A percentile compares a stretch with the other conserved stretches of the same genome.
Evolutionary conservation across 140 eudicot genomes (phyloP).

Genomic region (Oenanthe javanica): DNA sequence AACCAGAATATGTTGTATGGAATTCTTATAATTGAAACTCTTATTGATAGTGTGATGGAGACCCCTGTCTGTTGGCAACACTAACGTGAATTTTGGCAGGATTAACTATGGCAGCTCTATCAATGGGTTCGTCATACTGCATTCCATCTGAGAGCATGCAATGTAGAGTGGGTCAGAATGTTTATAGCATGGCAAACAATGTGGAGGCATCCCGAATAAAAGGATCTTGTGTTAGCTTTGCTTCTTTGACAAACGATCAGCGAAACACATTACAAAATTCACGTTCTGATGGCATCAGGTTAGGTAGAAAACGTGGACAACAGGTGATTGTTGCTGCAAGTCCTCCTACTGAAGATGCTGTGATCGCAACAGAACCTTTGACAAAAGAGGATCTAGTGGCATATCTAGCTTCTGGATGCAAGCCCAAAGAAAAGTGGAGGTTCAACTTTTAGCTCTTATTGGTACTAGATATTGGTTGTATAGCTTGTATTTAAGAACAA

Average conservation of each 20-base stretch:
- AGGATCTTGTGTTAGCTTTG: conserved; percentile 25
- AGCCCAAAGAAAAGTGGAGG: conserved; percentile 98
- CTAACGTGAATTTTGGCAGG: conserved; percentile 20
- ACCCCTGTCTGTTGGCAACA: not conserved
- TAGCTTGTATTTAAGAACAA: not conserved
- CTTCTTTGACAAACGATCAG: conserved; percentile 22
- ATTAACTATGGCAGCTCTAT: conserved; percentile 45
- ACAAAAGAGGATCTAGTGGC: conserved; percentile 85
- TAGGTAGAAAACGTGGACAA: conserved; percentile 30
- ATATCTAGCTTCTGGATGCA: conserved; percentile 97
- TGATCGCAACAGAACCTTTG: conserved; percentile 73
- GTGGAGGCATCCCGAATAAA: conserved; percentile 27
- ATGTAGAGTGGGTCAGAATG: conserved; percentile 27
- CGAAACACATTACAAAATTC: conserved; percentile 24
- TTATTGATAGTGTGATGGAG: not conserved
- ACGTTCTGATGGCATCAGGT: conserved; percentile 24
- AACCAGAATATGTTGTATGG: not conserved
- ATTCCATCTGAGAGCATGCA: conserved; percentile 31
- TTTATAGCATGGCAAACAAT: conserved; percentile 21
- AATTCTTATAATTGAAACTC: not conserved
- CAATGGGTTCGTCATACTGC: conserved; percentile 46
- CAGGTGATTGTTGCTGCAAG: conserved; percentile 75
- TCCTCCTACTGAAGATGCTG: conserved; percentile 90
- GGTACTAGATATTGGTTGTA: conserved; percentile 22
- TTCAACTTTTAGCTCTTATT: conserved; percentile 36